Evolutionary conservation across 192 early-diverging fungal species (phyloP), one percentile per base, ranked within the genome.

Genomic region (Backusella tuberculispora): DNA sequence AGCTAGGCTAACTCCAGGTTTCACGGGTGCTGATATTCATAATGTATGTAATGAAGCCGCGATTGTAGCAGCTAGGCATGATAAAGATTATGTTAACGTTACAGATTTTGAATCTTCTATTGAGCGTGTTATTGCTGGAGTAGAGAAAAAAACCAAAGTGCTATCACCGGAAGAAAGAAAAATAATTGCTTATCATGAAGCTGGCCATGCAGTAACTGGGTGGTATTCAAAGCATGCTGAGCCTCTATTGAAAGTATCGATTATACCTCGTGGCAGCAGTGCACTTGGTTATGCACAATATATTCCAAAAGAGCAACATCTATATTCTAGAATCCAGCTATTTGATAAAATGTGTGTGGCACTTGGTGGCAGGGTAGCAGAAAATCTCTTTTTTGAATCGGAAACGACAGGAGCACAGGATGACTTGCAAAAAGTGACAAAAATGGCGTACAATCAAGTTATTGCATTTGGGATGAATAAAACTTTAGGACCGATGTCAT

Each of bases 1-100:
- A 67, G 95, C 95, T 7, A 94, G 96, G 0, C 85, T 99, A 73
- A 99, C 98, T 0, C 97, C 97, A 5, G 98, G 98, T 17, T 99
- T 99, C 78, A 94, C 95, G 5, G 98, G 98, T 53, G 98, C 98
- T 34, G 98, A 99, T 79, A 93, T 99, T 72, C 91, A 92, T 79
- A 99, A 99, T 82, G 97, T 98, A 10, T 99, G 97, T 81, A 99
- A 99, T 76, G 98, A 99, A 85, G 96, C 97, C 26, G 98, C 98
- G 21, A 88, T 99, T 71, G 97, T 98, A 76, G 98, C 96, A 13
- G 98, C 98, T 56, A 90, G 98, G 46, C 82, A 88, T 71, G 86
- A 87, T 15, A 88, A 93, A 29, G 86, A 92, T 24, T 83, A 82
- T 15, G 98, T 99, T 8, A 74, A 83, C 44, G 92, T 92, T 73